phyloP scores from a whole-genome alignment of 2,329 filamentous ascomycete species.

The Zasmidium angulare region DNA sequence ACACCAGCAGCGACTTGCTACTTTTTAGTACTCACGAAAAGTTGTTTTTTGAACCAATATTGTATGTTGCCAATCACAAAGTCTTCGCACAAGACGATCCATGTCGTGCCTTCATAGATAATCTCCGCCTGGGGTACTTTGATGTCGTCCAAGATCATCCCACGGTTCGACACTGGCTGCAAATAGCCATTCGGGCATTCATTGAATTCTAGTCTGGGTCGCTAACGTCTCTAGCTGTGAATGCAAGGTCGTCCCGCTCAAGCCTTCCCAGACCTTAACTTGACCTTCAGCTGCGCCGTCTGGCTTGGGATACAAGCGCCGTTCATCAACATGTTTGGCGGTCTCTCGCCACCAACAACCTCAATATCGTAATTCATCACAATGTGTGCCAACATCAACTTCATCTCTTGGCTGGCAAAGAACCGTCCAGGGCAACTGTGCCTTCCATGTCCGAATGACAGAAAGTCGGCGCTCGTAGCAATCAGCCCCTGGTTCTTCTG shows the following conservation, averaged over 20 bases:
- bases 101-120: too few relatives aligned
- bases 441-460: constrained; percentile 6
- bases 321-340: constrained; percentile 18
- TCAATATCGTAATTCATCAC: constrained; percentile 43
- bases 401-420: constrained; percentile 47
- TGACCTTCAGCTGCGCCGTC: constrained; percentile 14
- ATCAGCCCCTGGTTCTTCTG: constrained; percentile 10
- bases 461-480: constrained; percentile 2
- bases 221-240: too few relatives aligned
- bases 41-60: too few relatives aligned
- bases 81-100: too few relatives aligned
- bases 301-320: constrained; percentile 11
- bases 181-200: too few relatives aligned
- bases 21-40: too few relatives aligned
- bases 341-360: constrained; percentile 15
- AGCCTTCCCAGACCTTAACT: background rate
- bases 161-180: too few relatives aligned
- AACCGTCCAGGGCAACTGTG: constrained; percentile 39
- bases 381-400: constrained; percentile 44
- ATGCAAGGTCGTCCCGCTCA: background rate
- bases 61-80: too few relatives aligned
- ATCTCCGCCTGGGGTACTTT: too few relatives aligned
- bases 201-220: background rate
- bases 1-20: too few relatives aligned
- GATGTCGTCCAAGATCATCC: too few relatives aligned